phyloP scores from a whole-genome alignment of 345 rosid genomes.

The Raphanus raphanistrum region DNA sequence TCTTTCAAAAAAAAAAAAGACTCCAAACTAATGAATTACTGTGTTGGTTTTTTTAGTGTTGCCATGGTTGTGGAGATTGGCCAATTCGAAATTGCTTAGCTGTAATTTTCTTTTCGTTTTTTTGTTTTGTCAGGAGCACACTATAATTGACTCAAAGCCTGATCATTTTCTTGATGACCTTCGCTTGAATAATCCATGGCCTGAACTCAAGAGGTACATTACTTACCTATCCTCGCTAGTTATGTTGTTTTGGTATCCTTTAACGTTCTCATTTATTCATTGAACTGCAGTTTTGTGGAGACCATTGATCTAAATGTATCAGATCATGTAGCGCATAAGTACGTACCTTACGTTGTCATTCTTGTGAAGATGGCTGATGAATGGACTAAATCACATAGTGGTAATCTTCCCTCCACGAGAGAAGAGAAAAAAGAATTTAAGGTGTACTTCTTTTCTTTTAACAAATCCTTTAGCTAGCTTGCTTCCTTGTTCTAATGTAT shows the following conservation, averaged over 20 bases:
- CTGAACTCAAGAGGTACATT: constrained; percentile 68
- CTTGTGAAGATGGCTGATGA: constrained; percentile 82
- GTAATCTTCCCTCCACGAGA: constrained; percentile 76
- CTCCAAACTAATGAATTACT: not conserved
- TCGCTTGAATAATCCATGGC: constrained; percentile 95
- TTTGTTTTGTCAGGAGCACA: constrained; percentile 68
- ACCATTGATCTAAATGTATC: constrained; percentile 62
- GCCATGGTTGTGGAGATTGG: not conserved
- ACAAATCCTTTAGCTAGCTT: not conserved
- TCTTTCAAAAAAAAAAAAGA: too few relatives aligned
- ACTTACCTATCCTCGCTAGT: not conserved
- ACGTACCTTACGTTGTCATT: constrained; percentile 86
- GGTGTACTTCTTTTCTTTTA: constrained; percentile 52
- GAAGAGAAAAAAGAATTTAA: constrained; percentile 90
- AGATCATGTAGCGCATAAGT: constrained; percentile 86
- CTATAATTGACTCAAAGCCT: constrained; percentile 89
- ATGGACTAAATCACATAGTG: constrained; percentile 72
- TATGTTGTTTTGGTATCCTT: constrained; percentile 7
- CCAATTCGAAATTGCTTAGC: not conserved
- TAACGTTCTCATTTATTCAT: constrained; percentile 25
- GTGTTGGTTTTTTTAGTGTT: constrained; percentile 5
- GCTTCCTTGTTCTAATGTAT: constrained; percentile 24
- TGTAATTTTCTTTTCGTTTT: not conserved
- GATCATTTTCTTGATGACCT: constrained; percentile 97
- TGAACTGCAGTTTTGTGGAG: constrained; percentile 65